Percentiles rank a stretch among this genome's conserved stretches.
Evolutionary conservation across 805 yeast genomes (phyloP).

Genomic region (Sugiyamaella valdiviana): DNA sequence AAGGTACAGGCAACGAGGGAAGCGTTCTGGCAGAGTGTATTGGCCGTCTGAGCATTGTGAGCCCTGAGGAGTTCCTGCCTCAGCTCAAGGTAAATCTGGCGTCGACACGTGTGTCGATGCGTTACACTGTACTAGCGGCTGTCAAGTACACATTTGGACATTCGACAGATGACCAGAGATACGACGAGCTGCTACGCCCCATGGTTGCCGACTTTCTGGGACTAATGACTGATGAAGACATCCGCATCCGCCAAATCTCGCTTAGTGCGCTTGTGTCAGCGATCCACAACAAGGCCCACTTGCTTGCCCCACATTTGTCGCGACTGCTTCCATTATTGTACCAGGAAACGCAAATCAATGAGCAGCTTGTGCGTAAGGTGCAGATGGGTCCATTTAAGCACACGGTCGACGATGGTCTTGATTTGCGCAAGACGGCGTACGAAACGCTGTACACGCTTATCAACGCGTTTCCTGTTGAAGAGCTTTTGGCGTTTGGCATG

Average conservation of each 20-base stretch:
- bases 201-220: conserved; percentile 25
- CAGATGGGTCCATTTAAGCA: conserved; percentile 87
- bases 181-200: conserved; percentile 23
- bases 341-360: conserved; percentile 49
- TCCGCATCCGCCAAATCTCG: conserved; percentile 55
- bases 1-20: conserved; percentile 1
- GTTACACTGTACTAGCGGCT: conserved; percentile 33
- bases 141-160: conserved; percentile 35
- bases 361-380: conserved; percentile 54
- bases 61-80: conserved; percentile 29
- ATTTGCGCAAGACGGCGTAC: conserved; percentile 62
- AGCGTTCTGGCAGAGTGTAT: conserved; percentile 23
- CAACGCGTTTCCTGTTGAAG: conserved; percentile 26
- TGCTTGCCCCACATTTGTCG: conserved; percentile 42
- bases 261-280: conserved; percentile 54
- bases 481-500: conserved; percentile 25
- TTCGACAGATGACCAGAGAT: conserved; percentile 13
- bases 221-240: conserved; percentile 34
- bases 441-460: conserved; percentile 58
- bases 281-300: conserved; percentile 47
- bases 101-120: conserved; percentile 17
- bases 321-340: conserved; percentile 46
- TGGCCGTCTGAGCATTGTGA: conserved; percentile 24
- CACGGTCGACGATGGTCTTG: conserved; percentile 70
- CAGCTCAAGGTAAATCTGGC: conserved; percentile 27